phyloP scores from a whole-genome alignment of 768 basidiomycete species.

The Rhodotorula diobovata region DNA sequence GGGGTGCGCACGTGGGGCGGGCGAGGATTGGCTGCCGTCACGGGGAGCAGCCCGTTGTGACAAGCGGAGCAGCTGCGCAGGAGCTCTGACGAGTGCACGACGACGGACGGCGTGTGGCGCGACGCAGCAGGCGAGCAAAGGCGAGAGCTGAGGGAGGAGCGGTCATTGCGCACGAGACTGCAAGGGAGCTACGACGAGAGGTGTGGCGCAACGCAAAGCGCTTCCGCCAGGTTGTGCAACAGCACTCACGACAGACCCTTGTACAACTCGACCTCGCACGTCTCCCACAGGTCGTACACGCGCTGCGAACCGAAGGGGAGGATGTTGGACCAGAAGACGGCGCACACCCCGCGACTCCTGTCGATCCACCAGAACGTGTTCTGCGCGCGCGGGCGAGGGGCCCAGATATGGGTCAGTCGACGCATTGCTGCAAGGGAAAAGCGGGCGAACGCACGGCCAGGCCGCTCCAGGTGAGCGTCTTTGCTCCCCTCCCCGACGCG shows the following conservation, averaged over 20 bases:
- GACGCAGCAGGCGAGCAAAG: no score
- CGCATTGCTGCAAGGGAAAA: neutral
- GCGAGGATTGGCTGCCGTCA: neutral
- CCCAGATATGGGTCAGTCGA: no score
- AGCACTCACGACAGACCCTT: neutral
- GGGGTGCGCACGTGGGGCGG: neutral
- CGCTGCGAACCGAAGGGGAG: neutral
- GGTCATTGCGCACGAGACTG: no score
- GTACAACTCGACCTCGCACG: neutral
- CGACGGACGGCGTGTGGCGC: no score
- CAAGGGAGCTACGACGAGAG: no score
- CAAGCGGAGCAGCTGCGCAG: no score
- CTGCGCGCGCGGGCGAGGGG: neutral
- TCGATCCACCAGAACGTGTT: slow-evolving; percentile 23
- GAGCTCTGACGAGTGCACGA: no score
- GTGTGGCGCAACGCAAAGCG: no score
- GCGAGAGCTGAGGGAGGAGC: no score
- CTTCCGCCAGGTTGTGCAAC: no score
- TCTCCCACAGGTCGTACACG: neutral
- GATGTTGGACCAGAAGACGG: neutral
- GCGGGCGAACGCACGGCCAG: slow-evolving; percentile 4
- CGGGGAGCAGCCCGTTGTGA: no score
- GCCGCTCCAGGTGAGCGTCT: slow-evolving; percentile 20
- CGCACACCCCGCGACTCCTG: neutral
- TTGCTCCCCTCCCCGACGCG: slow-evolving; percentile 2